Conservation (phyloP, 1,139 yeast species). For the Spathaspora sp. region DNA sequence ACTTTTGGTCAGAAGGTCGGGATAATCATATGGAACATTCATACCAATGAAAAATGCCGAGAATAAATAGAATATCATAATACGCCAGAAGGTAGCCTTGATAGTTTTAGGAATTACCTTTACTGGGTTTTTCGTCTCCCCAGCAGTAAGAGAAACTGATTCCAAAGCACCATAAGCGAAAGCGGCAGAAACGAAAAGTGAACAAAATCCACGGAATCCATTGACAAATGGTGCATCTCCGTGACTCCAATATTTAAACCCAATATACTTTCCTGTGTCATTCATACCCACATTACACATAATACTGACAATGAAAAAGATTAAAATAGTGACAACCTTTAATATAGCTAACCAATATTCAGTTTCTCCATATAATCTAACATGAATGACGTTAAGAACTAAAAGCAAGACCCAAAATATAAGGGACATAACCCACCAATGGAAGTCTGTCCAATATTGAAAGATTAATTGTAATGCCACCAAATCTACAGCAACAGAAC, state of each 20-base stretch:
- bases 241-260: conserved; percentile 38
- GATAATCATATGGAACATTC: conserved; percentile 44
- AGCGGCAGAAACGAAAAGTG: conserved; percentile 51
- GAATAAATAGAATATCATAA: conserved; percentile 37
- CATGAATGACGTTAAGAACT: conserved; percentile 53
- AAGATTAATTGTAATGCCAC: conserved; percentile 60
- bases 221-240: conserved; percentile 44
- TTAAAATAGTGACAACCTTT: conserved; percentile 39
- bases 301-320: conserved; percentile 40
- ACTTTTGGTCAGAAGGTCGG: conserved; percentile 37
- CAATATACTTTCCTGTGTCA: conserved; percentile 33
- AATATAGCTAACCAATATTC: conserved; percentile 41
- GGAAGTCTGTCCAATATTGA: conserved; percentile 62
- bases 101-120: conserved; percentile 58
- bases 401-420: conserved; percentile 60
- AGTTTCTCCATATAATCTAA: conserved; percentile 45
- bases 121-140: conserved; percentile 61
- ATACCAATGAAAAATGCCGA: conserved; percentile 47
- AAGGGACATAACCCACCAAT: conserved; percentile 55
- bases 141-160: conserved; percentile 63
- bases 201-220: conserved; percentile 42
- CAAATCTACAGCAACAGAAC: conserved; percentile 60
- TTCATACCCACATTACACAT: conserved; percentile 39
- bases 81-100: conserved; percentile 57
- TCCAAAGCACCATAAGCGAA: conserved; percentile 73